Base-by-base conservation (phyloP, 345 rosid genomes). In the Iberis pinnata region DNA sequence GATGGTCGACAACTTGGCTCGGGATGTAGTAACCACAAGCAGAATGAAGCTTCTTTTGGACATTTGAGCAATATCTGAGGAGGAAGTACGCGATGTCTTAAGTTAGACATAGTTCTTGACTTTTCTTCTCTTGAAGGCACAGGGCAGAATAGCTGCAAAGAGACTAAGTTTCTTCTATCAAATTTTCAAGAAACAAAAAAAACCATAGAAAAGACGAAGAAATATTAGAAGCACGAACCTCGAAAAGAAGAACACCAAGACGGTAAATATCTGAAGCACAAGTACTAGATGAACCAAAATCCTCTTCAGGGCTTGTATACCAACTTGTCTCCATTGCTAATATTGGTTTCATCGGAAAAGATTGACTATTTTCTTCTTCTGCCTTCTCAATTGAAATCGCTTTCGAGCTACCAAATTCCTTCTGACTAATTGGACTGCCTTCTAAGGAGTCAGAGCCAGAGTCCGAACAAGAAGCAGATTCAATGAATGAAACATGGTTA, bases 1-100 rank as follows among this genome's bases (percentile, higher is more conserved):
- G 70, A 73, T 51, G 96, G 98, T 60, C 98, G 89, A 62, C 73
- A 69, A 55, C 70, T 80, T 27, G 95, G 95, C 48, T 88, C 96
- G 0, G 98, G 96, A 56, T 88, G 98, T 43, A 92, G 72, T 41
- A 92, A 59, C 98, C 86, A 92, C 65, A 92, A 59, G 78, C 98
- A 92, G 72, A 83, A 88, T 2, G 96, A 78, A 64, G 93, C 98
- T 76, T 88, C 93, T 74, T 88, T 92, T 3, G 96, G 81, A 77
- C 84, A 88, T 57, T 81, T 81, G 55, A 85, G 69, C 61, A 92
- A 75, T 73, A 92, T 60, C 54, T 81, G 95, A 56, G 95, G 84
- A 36, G 96, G 96, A 78, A 92, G 98, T 64, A 92, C 82, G 8
- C 98, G 89, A 72, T 92, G 95, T 72, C 93, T 78, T 74, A 92